These are phyloP conservation scores for Rhynchosporium agropyri DNA, from an alignment of 2,329 filamentous ascomycete species.

Conservation along the genomic window DNA sequence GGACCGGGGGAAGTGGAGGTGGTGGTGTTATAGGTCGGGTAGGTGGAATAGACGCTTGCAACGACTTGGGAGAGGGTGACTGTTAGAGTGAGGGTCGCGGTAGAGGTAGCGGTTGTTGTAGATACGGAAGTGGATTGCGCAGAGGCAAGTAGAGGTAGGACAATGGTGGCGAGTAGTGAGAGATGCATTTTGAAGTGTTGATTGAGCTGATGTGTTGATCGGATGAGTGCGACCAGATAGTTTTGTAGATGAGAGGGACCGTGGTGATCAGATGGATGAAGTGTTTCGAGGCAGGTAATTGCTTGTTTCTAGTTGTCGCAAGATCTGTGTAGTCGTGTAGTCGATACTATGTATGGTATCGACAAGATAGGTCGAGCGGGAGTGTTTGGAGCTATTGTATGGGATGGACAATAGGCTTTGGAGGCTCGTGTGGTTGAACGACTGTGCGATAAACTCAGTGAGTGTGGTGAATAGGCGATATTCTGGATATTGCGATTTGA, in stretches of 20 bases:
- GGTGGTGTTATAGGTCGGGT: constrained; percentile 42
- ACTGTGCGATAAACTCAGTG: constrained; percentile 15
- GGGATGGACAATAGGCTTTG: constrained; percentile 6
- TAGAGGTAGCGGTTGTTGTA: constrained; percentile 51
- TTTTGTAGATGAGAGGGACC: constrained; percentile 13
- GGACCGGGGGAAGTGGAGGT: constrained; percentile 35
- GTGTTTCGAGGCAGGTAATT: constrained; percentile 9
- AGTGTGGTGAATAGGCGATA: constrained; percentile 21
- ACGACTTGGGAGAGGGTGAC: constrained; percentile 52
- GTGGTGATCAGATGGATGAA: constrained; percentile 13
- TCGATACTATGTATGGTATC: not conserved
- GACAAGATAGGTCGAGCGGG: constrained; percentile 1
- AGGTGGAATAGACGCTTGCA: constrained; percentile 45
- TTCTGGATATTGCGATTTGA: constrained; percentile 21
- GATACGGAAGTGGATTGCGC: constrained; percentile 41
- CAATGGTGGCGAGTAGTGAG: constrained; percentile 50
- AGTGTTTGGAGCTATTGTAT: constrained; percentile 8
- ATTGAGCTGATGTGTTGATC: constrained; percentile 17
- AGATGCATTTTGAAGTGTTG: constrained; percentile 46
- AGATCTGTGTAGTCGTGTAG: not conserved
- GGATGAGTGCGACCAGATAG: not conserved
- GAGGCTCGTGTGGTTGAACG: constrained; percentile 15
- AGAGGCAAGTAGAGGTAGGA: constrained; percentile 57
- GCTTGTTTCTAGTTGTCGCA: constrained; percentile 10
- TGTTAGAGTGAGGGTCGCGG: constrained; percentile 54